A percentile compares a stretch with the other conserved stretches of the same genome.
Evolutionary conservation across 306 rosid genomes (phyloP).

Genomic region (Chamaecrista fasciculata): DNA sequence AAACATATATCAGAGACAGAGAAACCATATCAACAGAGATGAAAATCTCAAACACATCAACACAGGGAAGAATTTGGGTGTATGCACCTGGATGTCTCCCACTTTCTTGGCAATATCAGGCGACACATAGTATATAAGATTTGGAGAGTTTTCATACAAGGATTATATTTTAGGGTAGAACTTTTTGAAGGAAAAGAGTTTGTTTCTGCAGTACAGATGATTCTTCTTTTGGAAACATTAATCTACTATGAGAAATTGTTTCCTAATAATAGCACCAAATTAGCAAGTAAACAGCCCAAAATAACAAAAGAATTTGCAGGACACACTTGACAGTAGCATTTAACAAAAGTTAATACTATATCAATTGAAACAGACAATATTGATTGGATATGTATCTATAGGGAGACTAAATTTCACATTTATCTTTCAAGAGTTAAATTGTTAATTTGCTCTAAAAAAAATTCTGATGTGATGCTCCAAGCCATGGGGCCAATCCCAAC

Average conservation of each 20-base stretch:
- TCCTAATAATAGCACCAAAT: not conserved
- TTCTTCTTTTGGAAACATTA: not conserved
- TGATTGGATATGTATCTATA: no score
- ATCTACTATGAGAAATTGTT: not conserved
- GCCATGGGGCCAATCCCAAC: constrained; percentile 15
- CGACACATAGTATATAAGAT: not conserved
- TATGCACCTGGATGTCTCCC: not conserved
- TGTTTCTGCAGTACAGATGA: not conserved
- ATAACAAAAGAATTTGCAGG: no score
- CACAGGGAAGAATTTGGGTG: not conserved
- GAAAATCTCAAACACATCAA: not conserved
- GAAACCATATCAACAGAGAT: not conserved
- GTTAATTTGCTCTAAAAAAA: no score
- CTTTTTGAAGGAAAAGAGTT: not conserved
- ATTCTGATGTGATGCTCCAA: not conserved
- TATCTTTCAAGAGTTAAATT: no score
- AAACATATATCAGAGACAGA: not conserved
- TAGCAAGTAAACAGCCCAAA: no score
- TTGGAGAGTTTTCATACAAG: not conserved
- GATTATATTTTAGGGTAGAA: not conserved
- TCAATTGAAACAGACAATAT: no score
- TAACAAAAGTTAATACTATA: no score
- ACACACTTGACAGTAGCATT: no score
- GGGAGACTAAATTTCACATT: no score
- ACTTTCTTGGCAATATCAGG: not conserved